Conservation (phyloP, 2,329 filamentous ascomycete species). For the Ophiocordyceps camponoti-floridani region DNA sequence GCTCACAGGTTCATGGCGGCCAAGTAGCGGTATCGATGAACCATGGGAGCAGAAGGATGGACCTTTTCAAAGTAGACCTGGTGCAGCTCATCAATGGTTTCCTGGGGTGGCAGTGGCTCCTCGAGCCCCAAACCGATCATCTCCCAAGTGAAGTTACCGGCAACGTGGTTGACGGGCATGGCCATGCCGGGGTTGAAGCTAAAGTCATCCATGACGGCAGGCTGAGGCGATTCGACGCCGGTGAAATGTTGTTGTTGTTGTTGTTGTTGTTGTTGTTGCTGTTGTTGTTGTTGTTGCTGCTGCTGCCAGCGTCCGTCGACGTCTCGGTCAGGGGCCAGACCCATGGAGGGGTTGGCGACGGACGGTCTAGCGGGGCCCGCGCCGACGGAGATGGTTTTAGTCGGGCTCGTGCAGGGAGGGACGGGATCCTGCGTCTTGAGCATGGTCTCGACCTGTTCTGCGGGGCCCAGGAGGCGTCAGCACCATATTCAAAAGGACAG, state of each 20-base stretch:
- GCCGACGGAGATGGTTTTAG: conserved; percentile 12
- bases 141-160: conserved; percentile 60
- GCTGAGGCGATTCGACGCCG: conserved; percentile 33
- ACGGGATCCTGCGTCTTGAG: conserved; percentile 52
- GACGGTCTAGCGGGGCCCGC: conserved; percentile 9
- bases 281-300: too few relatives aligned
- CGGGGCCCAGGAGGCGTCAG: background rate
- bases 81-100: conserved; percentile 69
- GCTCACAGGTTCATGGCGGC: conserved; percentile 68
- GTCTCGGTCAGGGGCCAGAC: conserved; percentile 27
- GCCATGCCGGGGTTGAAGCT: conserved; percentile 32
- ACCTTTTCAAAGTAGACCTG: conserved; percentile 83
- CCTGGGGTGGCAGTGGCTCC: conserved; percentile 38
- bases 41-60: conserved; percentile 70
- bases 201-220: conserved; percentile 34
- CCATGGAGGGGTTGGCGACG: conserved; percentile 26
- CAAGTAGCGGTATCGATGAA: conserved; percentile 75
- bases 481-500: background rate
- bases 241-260: too few relatives aligned
- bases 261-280: too few relatives aligned
- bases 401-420: conserved; percentile 8
- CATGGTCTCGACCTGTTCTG: conserved; percentile 85
- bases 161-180: conserved; percentile 31
- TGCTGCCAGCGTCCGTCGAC: conserved; percentile 35
- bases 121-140: conserved; percentile 43